Evolutionary conservation across 2,329 filamentous ascomycete genomes (phyloP).

Genomic region (Nigrospora osmanthi): DNA sequence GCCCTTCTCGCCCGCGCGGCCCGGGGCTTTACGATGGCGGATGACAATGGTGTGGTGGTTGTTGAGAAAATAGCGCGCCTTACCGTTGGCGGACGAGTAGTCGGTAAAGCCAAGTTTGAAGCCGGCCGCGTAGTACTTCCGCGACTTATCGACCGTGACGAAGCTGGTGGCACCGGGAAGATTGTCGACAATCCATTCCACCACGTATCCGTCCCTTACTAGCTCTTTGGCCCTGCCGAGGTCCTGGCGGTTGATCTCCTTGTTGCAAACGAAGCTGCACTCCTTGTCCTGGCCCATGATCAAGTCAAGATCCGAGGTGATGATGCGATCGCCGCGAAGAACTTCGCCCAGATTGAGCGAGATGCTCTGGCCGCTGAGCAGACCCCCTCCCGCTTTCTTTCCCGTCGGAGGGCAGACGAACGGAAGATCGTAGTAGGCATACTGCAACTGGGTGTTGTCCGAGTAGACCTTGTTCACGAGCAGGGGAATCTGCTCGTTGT

Average conservation of each 20-base stretch:
- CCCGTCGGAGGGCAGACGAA: conserved; percentile 79
- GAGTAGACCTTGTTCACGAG: conserved; percentile 90
- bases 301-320: conserved; percentile 75
- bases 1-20: conserved; percentile 58
- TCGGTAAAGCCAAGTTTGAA: conserved; percentile 83
- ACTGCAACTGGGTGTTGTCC: conserved; percentile 83
- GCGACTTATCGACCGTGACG: conserved; percentile 73
- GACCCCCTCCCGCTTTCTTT: conserved; percentile 54
- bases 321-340: conserved; percentile 78
- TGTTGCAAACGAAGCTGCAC: conserved; percentile 66
- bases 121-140: conserved; percentile 83
- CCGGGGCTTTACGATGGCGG: conserved; percentile 65
- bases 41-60: conserved; percentile 86
- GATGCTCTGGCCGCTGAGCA: conserved; percentile 70
- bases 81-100: conserved; percentile 47
- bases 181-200: conserved; percentile 91
- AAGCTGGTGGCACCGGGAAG: conserved; percentile 84
- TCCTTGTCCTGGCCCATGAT: conserved; percentile 68
- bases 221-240: conserved; percentile 63
- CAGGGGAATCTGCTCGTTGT: conserved; percentile 72
- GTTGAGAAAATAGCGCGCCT: conserved; percentile 66
- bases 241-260: conserved; percentile 55
- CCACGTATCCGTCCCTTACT: conserved; percentile 73
- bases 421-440: conserved; percentile 81
- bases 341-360: conserved; percentile 83